phyloP scores from a whole-genome alignment of 139 green algal species.

The Micromonas pusilla region DNA sequence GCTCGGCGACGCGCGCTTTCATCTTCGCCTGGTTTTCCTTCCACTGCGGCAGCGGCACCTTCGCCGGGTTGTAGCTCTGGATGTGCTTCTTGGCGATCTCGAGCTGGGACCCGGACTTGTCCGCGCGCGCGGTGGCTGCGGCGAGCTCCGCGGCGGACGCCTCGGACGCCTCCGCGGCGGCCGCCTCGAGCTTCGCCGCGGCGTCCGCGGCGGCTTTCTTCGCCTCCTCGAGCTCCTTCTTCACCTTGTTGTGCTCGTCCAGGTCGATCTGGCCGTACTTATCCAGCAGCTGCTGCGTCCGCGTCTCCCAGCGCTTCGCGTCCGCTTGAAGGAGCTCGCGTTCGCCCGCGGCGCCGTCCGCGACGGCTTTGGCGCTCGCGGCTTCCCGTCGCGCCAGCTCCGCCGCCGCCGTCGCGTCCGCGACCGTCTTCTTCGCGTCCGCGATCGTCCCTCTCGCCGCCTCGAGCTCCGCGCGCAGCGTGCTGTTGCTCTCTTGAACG shows the following conservation, averaged over 20 bases:
- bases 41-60: conserved; percentile 5
- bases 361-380: not conserved
- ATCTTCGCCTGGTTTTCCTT: not conserved
- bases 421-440: not conserved
- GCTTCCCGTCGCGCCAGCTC: not conserved
- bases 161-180: not conserved
- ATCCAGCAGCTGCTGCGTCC: conserved; percentile 23
- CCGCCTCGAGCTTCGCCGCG: not conserved
- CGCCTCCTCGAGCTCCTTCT: not conserved
- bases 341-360: conserved; percentile 9
- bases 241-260: conserved; percentile 13
- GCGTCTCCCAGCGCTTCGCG: conserved; percentile 26
- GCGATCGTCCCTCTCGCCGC: not conserved
- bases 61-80: conserved; percentile 15
- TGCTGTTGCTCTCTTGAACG: not conserved
- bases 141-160: conserved; percentile 5
- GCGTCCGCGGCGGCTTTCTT: not conserved
- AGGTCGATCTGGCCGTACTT: conserved; percentile 33
- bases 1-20: not conserved
- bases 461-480: not conserved
- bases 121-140: not conserved
- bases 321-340: not conserved
- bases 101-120: conserved; percentile 10
- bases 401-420: not conserved
- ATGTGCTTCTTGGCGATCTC: conserved; percentile 23